phyloP scores from a whole-genome alignment of 2,329 filamentous ascomycete species.

The Fusarium clavum region DNA sequence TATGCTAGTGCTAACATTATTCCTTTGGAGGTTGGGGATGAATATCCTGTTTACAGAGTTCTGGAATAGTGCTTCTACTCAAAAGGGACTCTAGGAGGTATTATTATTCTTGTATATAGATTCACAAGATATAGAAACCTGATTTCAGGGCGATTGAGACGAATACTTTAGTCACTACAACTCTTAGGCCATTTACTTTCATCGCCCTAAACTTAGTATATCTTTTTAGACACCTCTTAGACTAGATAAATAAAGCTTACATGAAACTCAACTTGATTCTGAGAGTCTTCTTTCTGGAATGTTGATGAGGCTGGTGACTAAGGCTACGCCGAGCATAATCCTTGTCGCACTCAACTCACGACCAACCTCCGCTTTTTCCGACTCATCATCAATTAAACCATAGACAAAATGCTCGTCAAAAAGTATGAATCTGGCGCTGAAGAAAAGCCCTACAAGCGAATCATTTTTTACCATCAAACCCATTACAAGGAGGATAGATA shows the following conservation, averaged over 20 bases:
- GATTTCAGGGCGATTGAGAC: not conserved
- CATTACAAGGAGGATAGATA: constrained; percentile 55
- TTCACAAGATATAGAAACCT: not conserved
- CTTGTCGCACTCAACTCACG: not conserved
- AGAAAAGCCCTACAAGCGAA: constrained; percentile 46
- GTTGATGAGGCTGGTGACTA: not conserved
- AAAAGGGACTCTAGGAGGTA: not conserved
- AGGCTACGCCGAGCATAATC: not conserved
- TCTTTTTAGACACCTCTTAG: too few species aligned
- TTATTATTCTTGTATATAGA: not conserved
- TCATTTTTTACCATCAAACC: constrained; percentile 64
- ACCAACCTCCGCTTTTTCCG: constrained; percentile 15
- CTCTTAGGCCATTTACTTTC: not conserved
- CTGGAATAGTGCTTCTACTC: not conserved
- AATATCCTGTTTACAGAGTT: constrained; percentile 49
- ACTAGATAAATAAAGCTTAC: too few species aligned
- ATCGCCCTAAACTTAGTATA: too few species aligned
- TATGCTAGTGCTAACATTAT: constrained; percentile 49
- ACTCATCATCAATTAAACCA: not conserved
- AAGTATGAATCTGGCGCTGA: not conserved
- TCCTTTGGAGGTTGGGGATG: constrained; percentile 45
- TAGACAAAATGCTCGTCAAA: constrained; percentile 23
- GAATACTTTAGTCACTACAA: not conserved
- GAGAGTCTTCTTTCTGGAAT: constrained; percentile 4
- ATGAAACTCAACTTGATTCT: not conserved